Conservation (phyloP, 352 stramenopile species). For the Pythium aristosporum region DNA sequence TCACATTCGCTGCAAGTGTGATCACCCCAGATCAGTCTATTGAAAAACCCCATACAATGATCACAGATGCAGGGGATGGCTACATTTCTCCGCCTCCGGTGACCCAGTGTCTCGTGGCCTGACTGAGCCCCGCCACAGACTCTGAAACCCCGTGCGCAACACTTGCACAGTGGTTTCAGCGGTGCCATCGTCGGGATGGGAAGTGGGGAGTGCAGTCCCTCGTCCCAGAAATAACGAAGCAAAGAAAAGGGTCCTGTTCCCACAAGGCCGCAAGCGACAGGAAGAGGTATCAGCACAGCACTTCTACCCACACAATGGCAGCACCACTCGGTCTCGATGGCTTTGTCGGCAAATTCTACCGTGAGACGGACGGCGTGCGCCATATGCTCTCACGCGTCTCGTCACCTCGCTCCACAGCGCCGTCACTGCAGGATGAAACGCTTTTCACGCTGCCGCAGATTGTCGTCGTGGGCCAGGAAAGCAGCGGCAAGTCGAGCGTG, state of each 20-base stretch:
- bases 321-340: conserved; percentile 25
- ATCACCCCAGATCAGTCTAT: too few relatives aligned
- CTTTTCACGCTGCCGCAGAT: conserved; percentile 35
- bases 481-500: conserved; percentile 51
- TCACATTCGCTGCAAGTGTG: too few relatives aligned
- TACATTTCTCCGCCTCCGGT: neutral
- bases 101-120: too few relatives aligned
- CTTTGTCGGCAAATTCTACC: conserved; percentile 35
- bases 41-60: too few relatives aligned
- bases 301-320: neutral
- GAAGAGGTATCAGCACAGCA: neutral
- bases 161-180: too few relatives aligned
- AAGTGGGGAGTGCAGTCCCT: neutral
- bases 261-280: neutral
- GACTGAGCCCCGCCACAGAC: too few relatives aligned
- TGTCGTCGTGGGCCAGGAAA: conserved; percentile 44
- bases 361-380: conserved; percentile 27
- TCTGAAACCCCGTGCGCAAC: too few relatives aligned
- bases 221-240: neutral
- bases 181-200: neutral
- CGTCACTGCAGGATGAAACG: neutral
- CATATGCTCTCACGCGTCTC: conserved; percentile 1
- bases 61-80: neutral
- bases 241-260: neutral
- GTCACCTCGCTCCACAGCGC: neutral